Evolutionary conservation across 345 rosid genomes (phyloP).

Genomic region (Crucihimalaya himalaica): DNA sequence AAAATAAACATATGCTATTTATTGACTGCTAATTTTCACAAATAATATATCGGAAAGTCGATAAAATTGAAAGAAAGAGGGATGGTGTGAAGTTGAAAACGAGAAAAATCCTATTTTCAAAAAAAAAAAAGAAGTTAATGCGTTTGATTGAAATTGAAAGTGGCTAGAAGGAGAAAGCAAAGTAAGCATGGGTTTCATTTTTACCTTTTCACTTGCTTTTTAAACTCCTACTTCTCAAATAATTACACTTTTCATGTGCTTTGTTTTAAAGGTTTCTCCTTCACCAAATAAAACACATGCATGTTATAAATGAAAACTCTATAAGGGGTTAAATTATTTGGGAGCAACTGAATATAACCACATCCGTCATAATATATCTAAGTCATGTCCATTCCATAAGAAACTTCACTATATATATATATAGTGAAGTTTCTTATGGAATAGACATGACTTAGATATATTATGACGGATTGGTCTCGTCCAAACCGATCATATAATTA

Average conservation of each 20-base stretch:
- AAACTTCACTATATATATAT: neutral
- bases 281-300: neutral
- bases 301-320: neutral
- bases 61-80: constrained; percentile 3
- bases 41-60: neutral
- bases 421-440: neutral
- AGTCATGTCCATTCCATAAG: neutral
- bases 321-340: neutral
- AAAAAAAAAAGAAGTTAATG: neutral
- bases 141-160: constrained; percentile 30
- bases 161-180: constrained; percentile 28
- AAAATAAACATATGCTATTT: neutral
- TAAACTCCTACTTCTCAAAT: neutral
- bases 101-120: neutral
- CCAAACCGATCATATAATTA: neutral
- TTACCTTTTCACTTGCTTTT: constrained; percentile 31
- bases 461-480: neutral
- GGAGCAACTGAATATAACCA: neutral
- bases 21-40: neutral
- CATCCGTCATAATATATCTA: neutral
- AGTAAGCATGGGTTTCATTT: constrained; percentile 35
- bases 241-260: constrained; percentile 24
- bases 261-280: constrained; percentile 27
- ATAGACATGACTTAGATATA: neutral
- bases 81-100: constrained; percentile 24